Base-by-base conservation (phyloP, 2,329 filamentous ascomycete genomes). In the Teratosphaeria epicoccoides region DNA sequence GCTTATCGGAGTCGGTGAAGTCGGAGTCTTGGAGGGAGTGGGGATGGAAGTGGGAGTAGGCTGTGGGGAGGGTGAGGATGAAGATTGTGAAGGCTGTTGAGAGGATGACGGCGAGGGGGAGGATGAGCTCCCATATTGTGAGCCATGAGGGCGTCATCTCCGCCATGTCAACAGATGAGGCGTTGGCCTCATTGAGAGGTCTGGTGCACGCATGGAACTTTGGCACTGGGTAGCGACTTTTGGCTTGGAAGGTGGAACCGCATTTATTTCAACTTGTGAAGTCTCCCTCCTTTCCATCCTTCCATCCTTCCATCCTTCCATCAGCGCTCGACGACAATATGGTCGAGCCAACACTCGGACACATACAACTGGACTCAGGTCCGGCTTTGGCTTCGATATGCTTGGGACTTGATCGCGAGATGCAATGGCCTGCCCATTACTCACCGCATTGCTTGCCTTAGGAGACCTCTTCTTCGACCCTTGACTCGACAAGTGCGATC, bases 11-110 rank as follows among this genome's bases (percentile, higher is more conserved):
- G 12, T 63, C 61, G 1, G 53, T 56, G 50, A 68, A 68, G 33
- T 61, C 55, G 10, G 56, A 55, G 29, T 66, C 55, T n/a, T 51
- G 55, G 12, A 63, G 49, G 14, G 55, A 50, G 22, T 57, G 54
- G 12, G 60, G 58, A 10, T 62, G 59, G 54, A 68, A 70, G 11
- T 70, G 67, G 29, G 68, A 67, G 66, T 80, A 81, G 57, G 73
- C 71, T 22, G 73, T 73, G 1, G 80, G 80, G 12, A 80, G 65
- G 6, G 74, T 71, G 49, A 80, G 55, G 24, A 82, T 71, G 33
- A 79, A 61, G 52, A 61, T 55, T 6, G 75, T 76, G 57, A 81
- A 60, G 10, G 71, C 59, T 3, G 71, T 76, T 14, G 74, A 77
- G 11, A 72, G 51, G 25, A 67, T 51, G 12, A 75, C 60, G 4